Percentiles rank a stretch among this genome's conserved stretches.
These are phyloP conservation scores for Crinitomyces ghanaensis DNA, from an alignment of 805 yeast genomes.

Conservation along the genomic window DNA sequence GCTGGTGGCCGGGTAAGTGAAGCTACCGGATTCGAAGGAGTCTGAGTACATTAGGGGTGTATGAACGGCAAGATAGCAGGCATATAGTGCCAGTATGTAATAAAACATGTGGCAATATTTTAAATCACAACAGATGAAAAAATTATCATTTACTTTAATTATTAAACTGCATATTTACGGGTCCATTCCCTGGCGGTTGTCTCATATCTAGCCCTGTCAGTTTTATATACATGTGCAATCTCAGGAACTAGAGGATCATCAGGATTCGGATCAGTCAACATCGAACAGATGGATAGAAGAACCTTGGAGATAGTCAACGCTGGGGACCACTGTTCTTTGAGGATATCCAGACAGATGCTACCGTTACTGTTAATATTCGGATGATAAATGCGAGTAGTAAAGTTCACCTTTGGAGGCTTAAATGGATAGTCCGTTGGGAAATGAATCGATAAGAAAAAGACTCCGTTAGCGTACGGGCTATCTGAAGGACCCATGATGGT, in stretches of 20 bases:
- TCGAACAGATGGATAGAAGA: conserved; percentile 83
- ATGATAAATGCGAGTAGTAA: conserved; percentile 93
- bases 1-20: too few relatives aligned
- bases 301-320: conserved; percentile 95
- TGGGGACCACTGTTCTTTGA: conserved; percentile 98
- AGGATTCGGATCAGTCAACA: conserved; percentile 95
- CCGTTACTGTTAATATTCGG: conserved; percentile 96
- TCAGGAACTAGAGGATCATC: conserved; percentile 99
- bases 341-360: conserved; percentile 89
- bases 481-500: conserved; percentile 98
- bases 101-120: too few relatives aligned
- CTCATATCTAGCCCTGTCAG: conserved; percentile 87
- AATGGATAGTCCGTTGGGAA: conserved; percentile 99
- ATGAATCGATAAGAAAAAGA: conserved; percentile 88
- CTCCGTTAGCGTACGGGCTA: conserved; percentile 81
- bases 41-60: too few relatives aligned
- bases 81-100: too few relatives aligned
- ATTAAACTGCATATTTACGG: conserved; percentile 85
- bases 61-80: too few relatives aligned
- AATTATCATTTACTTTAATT: too few relatives aligned
- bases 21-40: too few relatives aligned
- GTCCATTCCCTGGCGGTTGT: conserved; percentile 99
- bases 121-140: too few relatives aligned
- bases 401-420: conserved; percentile 90
- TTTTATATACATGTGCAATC: conserved; percentile 92